Evolutionary conservation across 495 filamentous ascomycete genomes (phyloP), one percentile per base, ranked within the genome.

Genomic region (Staphylotrichum longicolle): DNA sequence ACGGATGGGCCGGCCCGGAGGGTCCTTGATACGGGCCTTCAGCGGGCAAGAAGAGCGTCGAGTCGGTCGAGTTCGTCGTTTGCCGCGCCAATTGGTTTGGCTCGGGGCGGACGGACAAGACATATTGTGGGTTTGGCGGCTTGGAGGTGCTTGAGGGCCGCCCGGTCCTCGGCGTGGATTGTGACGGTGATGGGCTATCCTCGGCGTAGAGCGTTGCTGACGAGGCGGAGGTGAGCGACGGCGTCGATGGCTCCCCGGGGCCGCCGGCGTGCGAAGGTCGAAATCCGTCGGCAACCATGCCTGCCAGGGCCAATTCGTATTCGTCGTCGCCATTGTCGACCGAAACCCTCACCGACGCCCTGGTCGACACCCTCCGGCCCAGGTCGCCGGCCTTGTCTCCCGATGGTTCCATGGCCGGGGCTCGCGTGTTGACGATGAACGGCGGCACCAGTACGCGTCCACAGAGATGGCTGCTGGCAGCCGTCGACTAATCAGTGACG

Each of bases 1-100:
- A 96, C 0, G 92, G 91, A 66, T 94, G 91, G 46, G 88, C 88
- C n/a, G 90, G 91, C n/a, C 86, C 86, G 40, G 74, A 79, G 2
- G 85, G 79, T 11, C 86, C 86, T 27, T 76, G 78, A 50, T 88
- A 84, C 5, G 86, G 82, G 49, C 80, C 80, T 39, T 90, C 86
- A 3, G 77, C 68, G 34, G 83, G 63, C 1, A 78, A 46, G 39
- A 77, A 79, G 27, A 84, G 68, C 14, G 82, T 66, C 15, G 78
- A 78, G 5, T 66, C 54, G 32, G 74, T 75, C 27, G 77, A 74
- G 11, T 39, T 63, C 30, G 63, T 74, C 48, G 69, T 67, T 8
- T 64, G 64, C 53, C 73, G 67, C 11, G 65, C 68, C 35, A 72
- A 55, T 37, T 57, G 62, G 27, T 60, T 51, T 9, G 63, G 14